These are phyloP conservation scores for Saccharum spontaneum DNA, from an alignment of 176 grass and related monocot species.

Conservation along the genomic window DNA sequence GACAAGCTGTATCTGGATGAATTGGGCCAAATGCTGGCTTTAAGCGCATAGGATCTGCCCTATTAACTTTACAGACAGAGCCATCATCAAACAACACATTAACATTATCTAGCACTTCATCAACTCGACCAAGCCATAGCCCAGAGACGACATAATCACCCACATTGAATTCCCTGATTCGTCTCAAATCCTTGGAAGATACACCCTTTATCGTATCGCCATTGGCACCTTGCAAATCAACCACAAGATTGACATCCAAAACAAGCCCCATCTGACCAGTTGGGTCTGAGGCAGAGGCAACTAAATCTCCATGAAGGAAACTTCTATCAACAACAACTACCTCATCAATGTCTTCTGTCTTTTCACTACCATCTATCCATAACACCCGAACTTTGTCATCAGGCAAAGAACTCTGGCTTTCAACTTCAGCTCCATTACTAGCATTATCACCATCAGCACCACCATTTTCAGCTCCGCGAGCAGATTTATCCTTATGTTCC, in stretches of 20 bases:
- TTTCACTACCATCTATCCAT: constrained; percentile 67
- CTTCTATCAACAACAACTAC: constrained; percentile 68
- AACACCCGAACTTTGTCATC: constrained; percentile 74
- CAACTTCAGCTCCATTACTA: constrained; percentile 42
- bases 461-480: constrained; percentile 31
- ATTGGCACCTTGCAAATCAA: constrained; percentile 65
- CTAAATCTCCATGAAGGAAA: constrained; percentile 83
- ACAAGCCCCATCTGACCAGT: constrained; percentile 87
- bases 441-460: constrained; percentile 46
- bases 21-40: constrained; percentile 51
- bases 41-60: constrained; percentile 73
- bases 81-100: constrained; percentile 95
- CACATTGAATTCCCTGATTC: constrained; percentile 79
- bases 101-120: constrained; percentile 91
- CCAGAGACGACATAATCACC: constrained; percentile 87
- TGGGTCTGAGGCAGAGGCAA: constrained; percentile 74
- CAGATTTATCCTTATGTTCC: constrained; percentile 42
- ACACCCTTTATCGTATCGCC: constrained; percentile 60
- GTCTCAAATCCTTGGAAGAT: constrained; percentile 68
- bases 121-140: constrained; percentile 86
- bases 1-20: constrained; percentile 68
- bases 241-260: constrained; percentile 57
- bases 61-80: constrained; percentile 78
- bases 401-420: constrained; percentile 58
- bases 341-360: constrained; percentile 60